Evolutionary conservation across 495 filamentous ascomycete genomes (phyloP).

Genomic region (Glutinoglossum americanum): DNA sequence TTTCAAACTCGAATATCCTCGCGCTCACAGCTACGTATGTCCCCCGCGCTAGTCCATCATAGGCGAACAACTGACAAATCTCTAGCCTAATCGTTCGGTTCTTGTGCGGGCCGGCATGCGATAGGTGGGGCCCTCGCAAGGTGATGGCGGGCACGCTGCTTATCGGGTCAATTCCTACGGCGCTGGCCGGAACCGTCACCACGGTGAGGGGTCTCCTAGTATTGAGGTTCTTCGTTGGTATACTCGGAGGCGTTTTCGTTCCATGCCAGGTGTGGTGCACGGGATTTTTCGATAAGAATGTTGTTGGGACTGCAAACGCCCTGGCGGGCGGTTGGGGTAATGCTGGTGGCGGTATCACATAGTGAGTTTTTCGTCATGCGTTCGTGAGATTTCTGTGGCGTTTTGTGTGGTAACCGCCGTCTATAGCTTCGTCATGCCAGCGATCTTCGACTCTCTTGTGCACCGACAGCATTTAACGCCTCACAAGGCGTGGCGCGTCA

Average conservation of each 20-base stretch:
- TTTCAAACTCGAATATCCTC: slow-evolving; percentile 84
- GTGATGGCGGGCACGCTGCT: slow-evolving; percentile 63
- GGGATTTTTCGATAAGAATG: slow-evolving; percentile 87
- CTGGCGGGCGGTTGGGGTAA: slow-evolving; percentile 77
- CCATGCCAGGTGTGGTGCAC: slow-evolving; percentile 95
- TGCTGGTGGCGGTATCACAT: slow-evolving; percentile 68
- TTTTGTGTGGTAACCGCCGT: not conserved
- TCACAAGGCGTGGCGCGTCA: slow-evolving; percentile 62
- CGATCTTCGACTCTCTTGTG: slow-evolving; percentile 68
- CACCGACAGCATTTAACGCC: slow-evolving; percentile 28
- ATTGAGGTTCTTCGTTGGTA: slow-evolving; percentile 81
- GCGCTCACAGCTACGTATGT: slow-evolving; percentile 68
- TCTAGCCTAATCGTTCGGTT: slow-evolving; percentile 55
- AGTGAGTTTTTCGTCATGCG: slow-evolving; percentile 15
- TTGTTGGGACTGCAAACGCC: slow-evolving; percentile 80
- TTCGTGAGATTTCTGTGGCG: not conserved
- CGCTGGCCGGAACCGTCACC: slow-evolving; percentile 55
- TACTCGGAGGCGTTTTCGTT: slow-evolving; percentile 77
- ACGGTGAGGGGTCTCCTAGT: slow-evolving; percentile 48
- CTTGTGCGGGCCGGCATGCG: slow-evolving; percentile 65
- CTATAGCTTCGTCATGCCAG: slow-evolving; percentile 75
- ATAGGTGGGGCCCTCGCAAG: slow-evolving; percentile 59
- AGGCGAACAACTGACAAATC: not conserved
- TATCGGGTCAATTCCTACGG: slow-evolving; percentile 60
- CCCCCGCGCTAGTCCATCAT: not conserved